Evolutionary conservation across 73 alveolate species (phyloP).

Genomic region (Stentor coeruleus): DNA sequence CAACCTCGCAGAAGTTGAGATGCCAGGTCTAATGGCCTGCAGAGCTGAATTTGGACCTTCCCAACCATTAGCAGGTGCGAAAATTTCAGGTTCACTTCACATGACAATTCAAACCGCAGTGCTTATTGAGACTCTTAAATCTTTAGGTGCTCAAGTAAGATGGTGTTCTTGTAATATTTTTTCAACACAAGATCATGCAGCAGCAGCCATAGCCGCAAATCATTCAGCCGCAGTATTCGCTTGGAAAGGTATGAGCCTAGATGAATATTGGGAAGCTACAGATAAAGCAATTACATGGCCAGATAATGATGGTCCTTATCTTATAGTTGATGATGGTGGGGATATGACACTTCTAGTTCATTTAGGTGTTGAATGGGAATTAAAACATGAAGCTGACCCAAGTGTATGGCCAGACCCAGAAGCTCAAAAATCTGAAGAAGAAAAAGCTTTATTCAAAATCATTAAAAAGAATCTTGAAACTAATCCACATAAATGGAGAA

Average conservation of each 20-base stretch:
- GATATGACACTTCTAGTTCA: slow-evolving; percentile 92
- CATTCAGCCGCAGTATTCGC: slow-evolving; percentile 90
- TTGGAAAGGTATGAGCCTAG: slow-evolving; percentile 90
- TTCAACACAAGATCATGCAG: slow-evolving; percentile 97
- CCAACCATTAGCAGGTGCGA: slow-evolving; percentile 82
- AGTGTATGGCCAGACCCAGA: slow-evolving; percentile 49
- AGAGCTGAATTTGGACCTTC: slow-evolving; percentile 87
- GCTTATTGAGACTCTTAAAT: slow-evolving; percentile 86
- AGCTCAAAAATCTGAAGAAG: slow-evolving; percentile 55
- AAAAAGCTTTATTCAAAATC: slow-evolving; percentile 70
- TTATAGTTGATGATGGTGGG: slow-evolving; percentile 96
- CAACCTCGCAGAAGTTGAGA: slow-evolving; percentile 86
- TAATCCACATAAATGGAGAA: slow-evolving; percentile 81
- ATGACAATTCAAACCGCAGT: slow-evolving; percentile 97
- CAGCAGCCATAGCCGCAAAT: slow-evolving; percentile 94
- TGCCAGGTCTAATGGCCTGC: slow-evolving; percentile 95
- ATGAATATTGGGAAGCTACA: slow-evolving; percentile 97
- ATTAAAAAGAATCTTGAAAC: slow-evolving; percentile 71
- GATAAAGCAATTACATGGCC: slow-evolving; percentile 88
- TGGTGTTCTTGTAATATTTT: slow-evolving; percentile 96
- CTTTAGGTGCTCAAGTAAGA: slow-evolving; percentile 89
- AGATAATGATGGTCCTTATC: slow-evolving; percentile 83
- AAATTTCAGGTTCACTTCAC: slow-evolving; percentile 91
- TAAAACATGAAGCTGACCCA: slow-evolving; percentile 46
- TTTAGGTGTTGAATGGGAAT: slow-evolving; percentile 91